Evolutionary conservation across 2,329 filamentous ascomycete genomes (phyloP).

Genomic region (Aureobasidium sp.): DNA sequence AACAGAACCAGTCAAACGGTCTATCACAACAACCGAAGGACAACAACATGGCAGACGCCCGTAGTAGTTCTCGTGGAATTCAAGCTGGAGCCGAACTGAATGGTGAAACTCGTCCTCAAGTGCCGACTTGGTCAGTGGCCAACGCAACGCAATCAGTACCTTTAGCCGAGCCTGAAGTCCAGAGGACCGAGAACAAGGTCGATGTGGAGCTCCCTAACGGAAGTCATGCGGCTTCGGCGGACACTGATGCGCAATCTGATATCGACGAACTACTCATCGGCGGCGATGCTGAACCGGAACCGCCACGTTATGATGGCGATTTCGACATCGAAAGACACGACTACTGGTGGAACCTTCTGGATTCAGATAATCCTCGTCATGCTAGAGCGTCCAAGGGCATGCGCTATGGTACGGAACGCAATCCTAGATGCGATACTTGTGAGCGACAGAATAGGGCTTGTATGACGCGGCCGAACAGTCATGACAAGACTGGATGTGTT

Average conservation of each 20-base stretch:
- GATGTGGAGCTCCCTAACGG: not conserved
- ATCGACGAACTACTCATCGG: slow-evolving; percentile 2
- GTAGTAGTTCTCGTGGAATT: not conserved
- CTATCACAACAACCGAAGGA: not conserved
- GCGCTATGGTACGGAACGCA: slow-evolving; percentile 5
- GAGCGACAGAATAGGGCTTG: slow-evolving; percentile 7
- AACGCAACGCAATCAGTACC: slow-evolving; percentile 6
- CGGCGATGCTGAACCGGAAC: slow-evolving; percentile 8
- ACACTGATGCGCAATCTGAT: slow-evolving; percentile 5
- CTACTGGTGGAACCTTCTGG: slow-evolving; percentile 13
- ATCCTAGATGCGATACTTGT: slow-evolving; percentile 8
- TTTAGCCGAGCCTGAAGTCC: not conserved
- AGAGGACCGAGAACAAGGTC: not conserved
- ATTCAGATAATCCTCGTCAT: slow-evolving; percentile 7
- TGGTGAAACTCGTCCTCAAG: not conserved
- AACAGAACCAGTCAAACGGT: not conserved
- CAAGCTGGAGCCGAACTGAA: not conserved
- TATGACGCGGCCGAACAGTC: slow-evolving; percentile 10
- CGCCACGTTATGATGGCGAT: slow-evolving; percentile 8
- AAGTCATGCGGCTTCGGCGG: not conserved
- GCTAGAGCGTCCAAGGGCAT: slow-evolving; percentile 10
- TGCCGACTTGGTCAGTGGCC: slow-evolving; percentile 6
- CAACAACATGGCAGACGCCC: not conserved
- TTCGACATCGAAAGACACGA: slow-evolving; percentile 12
- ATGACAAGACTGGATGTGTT: slow-evolving; percentile 13